Base-by-base conservation (phyloP, 345 rosid genomes). In the Citrus unshiu region DNA sequence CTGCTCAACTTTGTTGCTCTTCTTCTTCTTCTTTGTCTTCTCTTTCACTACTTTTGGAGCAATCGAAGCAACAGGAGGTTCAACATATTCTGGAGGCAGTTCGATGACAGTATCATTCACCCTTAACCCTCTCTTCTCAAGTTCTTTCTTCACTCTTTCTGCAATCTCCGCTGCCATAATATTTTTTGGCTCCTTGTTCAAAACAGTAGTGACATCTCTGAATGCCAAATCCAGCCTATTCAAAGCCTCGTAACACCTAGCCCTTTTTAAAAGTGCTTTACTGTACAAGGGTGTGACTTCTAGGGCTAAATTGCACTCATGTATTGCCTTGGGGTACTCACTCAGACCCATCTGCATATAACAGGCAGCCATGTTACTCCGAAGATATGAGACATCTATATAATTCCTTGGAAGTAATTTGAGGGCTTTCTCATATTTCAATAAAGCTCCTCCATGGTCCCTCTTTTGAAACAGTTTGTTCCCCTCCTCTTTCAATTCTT, bases 181-280 rank as follows among this genome's bases (percentile, higher is more conserved):
- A 84, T 93, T 95, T 37, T 89, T 90, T 0, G 91, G 94, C 83
- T 95, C 99, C 72, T 85, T 67, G 34, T 88, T 83, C 67, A 93
- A 85, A 78, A 95, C 98, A 57, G 77, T 29, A 76, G 76, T 83
- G 60, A 93, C 92, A 84, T 95, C 99, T 88, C 84, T 87, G 59
- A 92, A 72, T 1, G 98, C 93, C 74, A 91, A 89, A 83, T 93
- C 98, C 25, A 91, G 82, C 83, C 89, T 88, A 84, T 92, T 92
- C 91, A 95, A 85, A 18, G 93, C 92, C 82, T 95, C 99, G 4
- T 91, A 92, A 77, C 98, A 95, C 83, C 97, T 89, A 2, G 98
- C 94, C 82, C 98, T 88, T 85, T 95, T 95, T 73, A 93, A 58
- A 81, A 95, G 84, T 1, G 98, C 94, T 85, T 91, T 93, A 74